Conservation (phyloP, 2,329 filamentous ascomycete genomes). For the Curvularia spicifera region DNA sequence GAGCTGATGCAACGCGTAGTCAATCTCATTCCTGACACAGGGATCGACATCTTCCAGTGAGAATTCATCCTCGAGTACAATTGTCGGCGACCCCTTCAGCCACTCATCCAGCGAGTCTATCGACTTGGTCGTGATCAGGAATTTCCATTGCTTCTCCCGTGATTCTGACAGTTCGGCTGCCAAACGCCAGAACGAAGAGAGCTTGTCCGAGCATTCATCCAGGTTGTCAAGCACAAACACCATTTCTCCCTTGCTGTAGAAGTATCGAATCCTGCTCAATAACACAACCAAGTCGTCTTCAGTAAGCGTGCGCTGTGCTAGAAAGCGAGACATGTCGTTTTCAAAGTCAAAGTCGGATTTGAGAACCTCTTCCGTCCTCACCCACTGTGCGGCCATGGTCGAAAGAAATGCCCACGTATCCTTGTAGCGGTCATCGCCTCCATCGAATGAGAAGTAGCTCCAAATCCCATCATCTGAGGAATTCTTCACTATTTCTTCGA, state of each 20-base stretch:
- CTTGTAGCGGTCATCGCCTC: background rate
- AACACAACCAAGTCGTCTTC: background rate
- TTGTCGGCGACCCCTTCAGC: background rate
- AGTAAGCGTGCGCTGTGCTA: background rate
- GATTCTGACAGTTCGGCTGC: background rate
- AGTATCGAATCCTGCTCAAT: slow-evolving; percentile 1
- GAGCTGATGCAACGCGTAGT: background rate
- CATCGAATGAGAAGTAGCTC: background rate
- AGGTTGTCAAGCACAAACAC: background rate
- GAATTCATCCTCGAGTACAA: background rate
- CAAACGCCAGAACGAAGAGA: background rate
- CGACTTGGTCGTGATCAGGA: background rate
- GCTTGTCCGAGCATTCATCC: background rate
- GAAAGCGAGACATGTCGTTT: background rate
- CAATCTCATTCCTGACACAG: background rate
- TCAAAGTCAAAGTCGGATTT: background rate
- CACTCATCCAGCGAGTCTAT: background rate
- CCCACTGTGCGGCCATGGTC: background rate
- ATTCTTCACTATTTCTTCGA: background rate
- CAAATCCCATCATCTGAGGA: background rate
- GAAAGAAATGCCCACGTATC: background rate
- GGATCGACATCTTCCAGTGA: background rate
- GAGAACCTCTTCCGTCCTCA: background rate
- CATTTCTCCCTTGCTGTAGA: background rate
- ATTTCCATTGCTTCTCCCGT: background rate